Evolutionary conservation across 108 stramenopile genomes (phyloP), one percentile per base, ranked within the genome.

Genomic region (Fragilariopsis cylindrus): DNA sequence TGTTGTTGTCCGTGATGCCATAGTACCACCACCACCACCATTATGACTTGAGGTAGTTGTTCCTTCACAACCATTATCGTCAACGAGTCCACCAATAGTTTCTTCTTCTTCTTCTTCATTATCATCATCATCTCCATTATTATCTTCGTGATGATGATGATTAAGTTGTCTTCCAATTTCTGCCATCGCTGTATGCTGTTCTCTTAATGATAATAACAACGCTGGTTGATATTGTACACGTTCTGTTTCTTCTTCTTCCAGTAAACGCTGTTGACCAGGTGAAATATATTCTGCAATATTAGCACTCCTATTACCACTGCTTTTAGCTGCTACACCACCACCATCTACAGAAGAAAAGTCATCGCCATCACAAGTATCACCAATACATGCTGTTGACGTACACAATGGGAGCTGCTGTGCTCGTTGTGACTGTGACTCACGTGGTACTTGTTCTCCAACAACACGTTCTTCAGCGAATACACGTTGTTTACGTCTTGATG

Each of bases 401-500:
- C 30, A 30, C 30, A 30, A 2, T 1, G 30, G 30, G 30, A 2
- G 30, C 1, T 30, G 30, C 30, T 30, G 30, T 30, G 1, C 30
- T 30, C 30, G 30, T 30, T 30, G 30, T 53, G 52, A 53, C 15
- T 11, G 15, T 53, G 52, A 15, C 52, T 53, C 21, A 2, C 30
- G 30, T 45, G 8, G 43, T 18, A 15, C n/a, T 45, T 21, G 62
- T n/a, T 45, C 43, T 9, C 16, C 62, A 41, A 15, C 43, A 4
- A n/a, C 62, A 2, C 30, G 30, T 1, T 30, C 30, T 30, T 30
- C 2, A 52, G 58, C 58, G 67, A 30, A 48, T 48, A 13, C 9
- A 2, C 16, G 19, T 68, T 50, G 48, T 45, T 48, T 19, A 11
- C 49, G 67, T 50, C 67, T 48, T 9, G 67, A 48, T 8, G 67